These are phyloP conservation scores for Fusarium sp. DNA, from an alignment of 2,329 filamentous ascomycete species.

Conservation along the genomic window DNA sequence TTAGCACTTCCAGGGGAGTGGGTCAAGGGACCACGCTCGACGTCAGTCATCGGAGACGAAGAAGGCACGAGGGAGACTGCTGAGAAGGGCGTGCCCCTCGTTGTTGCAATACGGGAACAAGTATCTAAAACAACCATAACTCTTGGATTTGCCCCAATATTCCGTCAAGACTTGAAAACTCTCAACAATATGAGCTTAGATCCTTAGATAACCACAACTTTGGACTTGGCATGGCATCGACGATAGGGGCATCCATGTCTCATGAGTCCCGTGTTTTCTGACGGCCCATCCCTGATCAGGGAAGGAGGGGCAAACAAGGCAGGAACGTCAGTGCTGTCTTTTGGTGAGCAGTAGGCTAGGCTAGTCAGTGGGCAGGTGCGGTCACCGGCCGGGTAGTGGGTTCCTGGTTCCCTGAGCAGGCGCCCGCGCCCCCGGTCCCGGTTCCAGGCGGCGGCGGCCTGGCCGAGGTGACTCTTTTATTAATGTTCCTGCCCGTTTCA, in stretches of 20 bases:
- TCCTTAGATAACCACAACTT: no score
- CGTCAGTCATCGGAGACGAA: slow-evolving; percentile 27
- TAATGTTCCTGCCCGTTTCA: slow-evolving; percentile 7
- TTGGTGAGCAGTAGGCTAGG: background rate
- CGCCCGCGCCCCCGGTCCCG: slow-evolving; percentile 27
- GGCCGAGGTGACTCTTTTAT: slow-evolving; percentile 36
- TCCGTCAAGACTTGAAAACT: no score
- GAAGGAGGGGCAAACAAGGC: slow-evolving; percentile 19
- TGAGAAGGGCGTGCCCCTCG: no score
- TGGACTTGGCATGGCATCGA: no score
- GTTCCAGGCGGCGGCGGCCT: slow-evolving; percentile 29
- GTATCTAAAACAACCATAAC: no score
- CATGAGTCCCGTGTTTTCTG: no score
- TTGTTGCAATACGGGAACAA: no score
- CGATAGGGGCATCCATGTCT: no score
- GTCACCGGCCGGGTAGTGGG: slow-evolving; percentile 31
- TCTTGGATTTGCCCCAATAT: no score
- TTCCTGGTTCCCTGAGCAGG: slow-evolving; percentile 21
- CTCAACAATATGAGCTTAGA: no score
- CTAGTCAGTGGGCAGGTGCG: slow-evolving; percentile 20
- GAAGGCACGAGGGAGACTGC: slow-evolving; percentile 14
- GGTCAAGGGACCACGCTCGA: slow-evolving; percentile 40
- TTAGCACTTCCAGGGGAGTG: slow-evolving; percentile 2
- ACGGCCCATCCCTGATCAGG: background rate
- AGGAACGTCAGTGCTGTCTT: background rate